phyloP scores from a whole-genome alignment of 2,329 filamentous ascomycete species.

The Aschersonia sp. region DNA sequence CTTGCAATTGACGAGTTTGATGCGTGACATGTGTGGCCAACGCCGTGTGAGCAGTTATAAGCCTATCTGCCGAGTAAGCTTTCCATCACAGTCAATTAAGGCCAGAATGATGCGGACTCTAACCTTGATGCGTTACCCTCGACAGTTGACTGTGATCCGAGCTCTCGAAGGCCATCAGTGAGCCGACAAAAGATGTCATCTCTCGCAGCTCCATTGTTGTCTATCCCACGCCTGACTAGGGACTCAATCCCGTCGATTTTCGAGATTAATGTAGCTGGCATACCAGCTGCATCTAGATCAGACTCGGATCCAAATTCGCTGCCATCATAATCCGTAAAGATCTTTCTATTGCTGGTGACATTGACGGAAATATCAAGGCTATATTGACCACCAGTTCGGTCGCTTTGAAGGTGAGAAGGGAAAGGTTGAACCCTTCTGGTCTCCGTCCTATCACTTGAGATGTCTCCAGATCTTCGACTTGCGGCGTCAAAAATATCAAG shows the following conservation, averaged over 20 bases:
- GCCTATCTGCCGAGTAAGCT: constrained; percentile 23
- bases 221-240: constrained; percentile 49
- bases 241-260: constrained; percentile 62
- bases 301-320: constrained; percentile 63
- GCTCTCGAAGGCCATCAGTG: constrained; percentile 53
- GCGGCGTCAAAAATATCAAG: no score
- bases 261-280: constrained; percentile 50
- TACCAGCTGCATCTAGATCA: constrained; percentile 54
- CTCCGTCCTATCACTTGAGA: no score
- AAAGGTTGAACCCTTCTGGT: no score
- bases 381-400: constrained; percentile 12
- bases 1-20: constrained; percentile 63
- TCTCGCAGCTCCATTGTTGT: constrained; percentile 47
- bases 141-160: constrained; percentile 59
- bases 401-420: not conserved
- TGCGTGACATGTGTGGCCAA: constrained; percentile 61
- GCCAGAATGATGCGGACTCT: constrained; percentile 6
- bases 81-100: no score
- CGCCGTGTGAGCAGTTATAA: constrained; percentile 63
- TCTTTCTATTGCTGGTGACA: constrained; percentile 33
- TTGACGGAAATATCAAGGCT: constrained; percentile 31
- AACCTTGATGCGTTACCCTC: constrained; percentile 61
- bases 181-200: constrained; percentile 57
- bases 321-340: constrained; percentile 50
- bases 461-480: no score